These are phyloP conservation scores for Chlorella variabilis DNA, from an alignment of 163 green algal genomes.

Conservation along the genomic window DNA sequence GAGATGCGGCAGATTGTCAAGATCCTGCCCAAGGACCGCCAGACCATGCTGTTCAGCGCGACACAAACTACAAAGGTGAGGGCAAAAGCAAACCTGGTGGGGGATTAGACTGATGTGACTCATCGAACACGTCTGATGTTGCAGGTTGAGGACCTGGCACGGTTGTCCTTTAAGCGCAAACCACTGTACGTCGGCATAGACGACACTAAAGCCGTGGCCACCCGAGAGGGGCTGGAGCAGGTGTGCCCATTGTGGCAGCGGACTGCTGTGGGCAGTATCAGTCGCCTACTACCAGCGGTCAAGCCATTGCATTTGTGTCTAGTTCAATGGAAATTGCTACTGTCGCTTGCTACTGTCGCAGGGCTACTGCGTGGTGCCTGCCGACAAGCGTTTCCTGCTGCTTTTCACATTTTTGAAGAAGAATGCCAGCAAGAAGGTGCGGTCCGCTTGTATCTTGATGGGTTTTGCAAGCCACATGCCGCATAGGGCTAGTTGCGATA, in stretches of 20 bases:
- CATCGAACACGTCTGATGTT: no score
- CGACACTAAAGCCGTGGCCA: conserved; percentile 77
- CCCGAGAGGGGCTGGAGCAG: conserved; percentile 92
- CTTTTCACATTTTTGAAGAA: conserved; percentile 99
- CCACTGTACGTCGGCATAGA: conserved; percentile 98
- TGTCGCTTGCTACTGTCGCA: conserved; percentile 31
- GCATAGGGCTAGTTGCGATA: no score
- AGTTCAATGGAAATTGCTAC: not conserved
- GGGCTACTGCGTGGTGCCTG: conserved; percentile 95
- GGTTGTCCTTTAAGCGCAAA: conserved; percentile 92
- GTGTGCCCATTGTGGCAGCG: conserved; percentile 30
- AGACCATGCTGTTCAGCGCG: conserved; percentile 98
- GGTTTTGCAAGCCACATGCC: no score
- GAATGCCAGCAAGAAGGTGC: conserved; percentile 97
- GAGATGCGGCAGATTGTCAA: conserved; percentile 96
- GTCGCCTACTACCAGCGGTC: no score
- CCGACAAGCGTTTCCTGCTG: conserved; percentile 94
- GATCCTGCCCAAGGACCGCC: conserved; percentile 93
- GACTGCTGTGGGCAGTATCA: not conserved
- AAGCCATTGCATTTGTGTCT: no score
- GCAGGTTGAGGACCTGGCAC: conserved; percentile 96
- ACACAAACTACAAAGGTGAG: conserved; percentile 96
- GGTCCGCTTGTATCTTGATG: no score
- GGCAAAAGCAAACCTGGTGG: not conserved
- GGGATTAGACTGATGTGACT: no score